phyloP scores from a whole-genome alignment of 2,329 filamentous ascomycete genomes.

The Xylaria arbuscula region DNA sequence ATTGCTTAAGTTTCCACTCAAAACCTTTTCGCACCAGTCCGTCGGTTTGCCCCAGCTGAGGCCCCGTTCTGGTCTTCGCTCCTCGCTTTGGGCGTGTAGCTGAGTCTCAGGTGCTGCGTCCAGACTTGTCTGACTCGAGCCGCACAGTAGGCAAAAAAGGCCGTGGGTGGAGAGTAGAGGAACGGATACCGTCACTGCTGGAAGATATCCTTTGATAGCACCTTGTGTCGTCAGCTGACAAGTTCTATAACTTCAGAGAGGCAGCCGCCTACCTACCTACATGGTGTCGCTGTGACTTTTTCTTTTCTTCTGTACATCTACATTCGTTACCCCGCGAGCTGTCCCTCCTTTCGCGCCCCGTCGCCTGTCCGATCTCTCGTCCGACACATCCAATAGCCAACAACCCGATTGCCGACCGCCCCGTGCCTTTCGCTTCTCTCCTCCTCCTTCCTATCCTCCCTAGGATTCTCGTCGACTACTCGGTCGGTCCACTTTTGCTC shows the following conservation, averaged over 20 bases:
- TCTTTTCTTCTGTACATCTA: constrained; percentile 30
- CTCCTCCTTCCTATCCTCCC: neutral
- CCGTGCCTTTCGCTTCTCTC: constrained; percentile 27
- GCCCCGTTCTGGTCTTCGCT: constrained; percentile 27
- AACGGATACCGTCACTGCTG: constrained; percentile 14
- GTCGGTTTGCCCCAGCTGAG: constrained; percentile 31
- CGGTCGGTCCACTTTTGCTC: constrained; percentile 30
- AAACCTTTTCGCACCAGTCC: neutral
- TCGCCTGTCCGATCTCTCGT: constrained; percentile 27
- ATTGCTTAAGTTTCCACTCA: constrained; percentile 14
- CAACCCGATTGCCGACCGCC: constrained; percentile 23
- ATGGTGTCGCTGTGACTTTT: constrained; percentile 10
- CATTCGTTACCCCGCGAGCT: constrained; percentile 39
- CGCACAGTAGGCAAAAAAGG: constrained; percentile 12
- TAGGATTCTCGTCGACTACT: neutral
- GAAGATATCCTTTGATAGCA: constrained; percentile 19
- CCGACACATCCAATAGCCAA: constrained; percentile 18
- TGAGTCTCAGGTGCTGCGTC: constrained; percentile 5
- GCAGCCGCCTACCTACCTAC: neutral
- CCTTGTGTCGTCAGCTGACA: constrained; percentile 27
- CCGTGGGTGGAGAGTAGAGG: constrained; percentile 16
- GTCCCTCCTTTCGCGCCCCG: constrained; percentile 32
- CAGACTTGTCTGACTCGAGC: constrained; percentile 30
- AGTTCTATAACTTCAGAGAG: constrained; percentile 13
- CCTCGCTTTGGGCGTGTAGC: constrained; percentile 21